Evolutionary conservation across 2,329 filamentous ascomycete genomes (phyloP), one percentile per base, ranked within the genome.

Genomic region (Xylariaceae sp.): DNA sequence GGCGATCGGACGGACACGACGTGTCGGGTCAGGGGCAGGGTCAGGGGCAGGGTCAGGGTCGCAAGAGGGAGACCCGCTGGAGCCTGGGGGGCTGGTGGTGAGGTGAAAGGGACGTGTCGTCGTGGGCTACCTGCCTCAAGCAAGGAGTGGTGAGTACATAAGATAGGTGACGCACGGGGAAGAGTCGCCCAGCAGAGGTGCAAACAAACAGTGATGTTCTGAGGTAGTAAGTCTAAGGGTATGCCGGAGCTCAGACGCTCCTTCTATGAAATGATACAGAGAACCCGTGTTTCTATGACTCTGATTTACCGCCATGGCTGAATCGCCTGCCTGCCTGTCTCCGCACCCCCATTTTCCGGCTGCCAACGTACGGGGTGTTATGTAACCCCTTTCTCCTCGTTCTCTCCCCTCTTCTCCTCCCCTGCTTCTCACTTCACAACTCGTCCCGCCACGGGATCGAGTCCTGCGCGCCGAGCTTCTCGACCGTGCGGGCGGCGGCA

Each of bases 371-470:
- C n/a, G n/a, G n/a, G n/a, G n/a, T n/a, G n/a, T n/a, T n/a, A n/a
- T n/a, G n/a, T n/a, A n/a, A n/a, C n/a, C n/a, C n/a, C n/a, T n/a
- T 6, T 14, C 13, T 11, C 17, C n/a, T 18, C 22, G 21, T 8
- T 23, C 21, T 23, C 8, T 23, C 14, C 14, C 15, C 6, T 3
- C 31, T 29, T 17, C 13, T 12, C 2, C 12, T 25, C 27, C 17
- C 19, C 21, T 32, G 21, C 13, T 21, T 18, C 5, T 26, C 24
- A 28, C 13, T 18, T 17, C 19, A 51, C 33, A 67, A 45, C 52
- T 68, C 64, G 41, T 77, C 68, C 19, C 70, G 62, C 72, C 74
- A 81, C 0, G 80, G 80, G 48, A 85, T 83, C 17, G 76, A 72
- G 38, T 67, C 70, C 61, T 81, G 77, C 4, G 80, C 80, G 1